A percentile compares a stretch with the other conserved stretches of the same genome.
Evolutionary conservation across 306 rosid species (phyloP).

Genomic region (Medicago ruthenica): DNA sequence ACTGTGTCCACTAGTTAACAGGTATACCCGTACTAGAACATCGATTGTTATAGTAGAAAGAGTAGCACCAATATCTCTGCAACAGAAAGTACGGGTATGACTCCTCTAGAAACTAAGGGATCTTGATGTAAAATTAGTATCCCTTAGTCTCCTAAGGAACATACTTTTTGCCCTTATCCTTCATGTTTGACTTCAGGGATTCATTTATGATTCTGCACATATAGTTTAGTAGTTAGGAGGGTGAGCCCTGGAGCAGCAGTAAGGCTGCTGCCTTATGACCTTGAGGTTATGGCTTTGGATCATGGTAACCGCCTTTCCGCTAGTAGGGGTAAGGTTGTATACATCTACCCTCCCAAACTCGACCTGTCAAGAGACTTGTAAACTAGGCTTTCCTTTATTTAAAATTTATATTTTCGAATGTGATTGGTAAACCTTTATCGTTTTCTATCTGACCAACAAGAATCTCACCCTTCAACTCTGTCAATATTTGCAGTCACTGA

Average conservation of each 20-base stretch:
- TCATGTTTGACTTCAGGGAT: neutral
- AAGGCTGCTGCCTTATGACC: neutral
- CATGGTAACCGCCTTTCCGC: neutral
- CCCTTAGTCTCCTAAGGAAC: too few species aligned
- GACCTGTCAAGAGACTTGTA: neutral
- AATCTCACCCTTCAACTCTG: slow-evolving; percentile 19
- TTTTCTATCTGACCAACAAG: neutral
- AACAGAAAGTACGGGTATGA: too few species aligned
- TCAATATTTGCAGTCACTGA: slow-evolving; percentile 59
- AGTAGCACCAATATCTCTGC: too few species aligned
- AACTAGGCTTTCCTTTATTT: neutral
- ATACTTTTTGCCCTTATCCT: neutral
- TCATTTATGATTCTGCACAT: slow-evolving; percentile 8
- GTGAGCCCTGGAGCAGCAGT: neutral
- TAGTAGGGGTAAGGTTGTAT: neutral
- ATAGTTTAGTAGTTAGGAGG: neutral
- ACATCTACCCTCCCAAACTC: neutral
- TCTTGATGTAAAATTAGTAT: too few species aligned
- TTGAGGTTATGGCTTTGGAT: neutral
- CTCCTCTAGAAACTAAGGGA: too few species aligned
- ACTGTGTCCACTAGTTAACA: slow-evolving; percentile 15
- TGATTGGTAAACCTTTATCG: slow-evolving; percentile 12
- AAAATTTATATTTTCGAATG: neutral
- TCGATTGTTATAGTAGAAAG: too few species aligned
- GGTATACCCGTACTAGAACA: too few species aligned